These are phyloP conservation scores for Scenedesmus sp. DNA, from an alignment of 163 green algal species.

Conservation along the genomic window DNA sequence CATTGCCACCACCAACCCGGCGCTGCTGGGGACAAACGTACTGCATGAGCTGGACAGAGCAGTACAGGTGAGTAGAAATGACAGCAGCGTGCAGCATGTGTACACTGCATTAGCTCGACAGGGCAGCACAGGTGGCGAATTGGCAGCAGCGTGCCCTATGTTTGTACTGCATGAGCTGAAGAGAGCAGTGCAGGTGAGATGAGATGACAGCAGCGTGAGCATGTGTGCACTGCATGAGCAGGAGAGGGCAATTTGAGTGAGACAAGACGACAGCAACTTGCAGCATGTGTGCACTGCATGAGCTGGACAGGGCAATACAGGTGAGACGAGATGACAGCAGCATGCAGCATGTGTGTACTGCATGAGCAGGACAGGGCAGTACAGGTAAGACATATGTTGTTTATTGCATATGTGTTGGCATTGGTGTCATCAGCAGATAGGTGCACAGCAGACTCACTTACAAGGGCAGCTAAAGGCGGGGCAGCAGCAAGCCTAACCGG, in stretches of 20 bases:
- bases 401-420: no score
- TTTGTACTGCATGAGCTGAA: slow-evolving; percentile 92
- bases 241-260: not conserved
- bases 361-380: not conserved
- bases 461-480: no score
- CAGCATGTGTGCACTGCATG: not conserved
- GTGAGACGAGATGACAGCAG: slow-evolving; percentile 34
- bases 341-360: not conserved
- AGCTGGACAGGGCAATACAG: slow-evolving; percentile 70
- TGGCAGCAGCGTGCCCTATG: no score
- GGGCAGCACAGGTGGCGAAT: no score
- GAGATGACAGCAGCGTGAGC: no score
- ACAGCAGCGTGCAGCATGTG: not conserved
- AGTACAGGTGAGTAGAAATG: slow-evolving; percentile 72
- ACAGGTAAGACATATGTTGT: no score
- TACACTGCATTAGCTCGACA: not conserved
- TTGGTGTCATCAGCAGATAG: no score
- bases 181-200: slow-evolving; percentile 75
- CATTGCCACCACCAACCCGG: slow-evolving; percentile 74
- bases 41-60: slow-evolving; percentile 91
- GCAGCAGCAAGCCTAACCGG: no score
- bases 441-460: no score
- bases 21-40: slow-evolving; percentile 87
- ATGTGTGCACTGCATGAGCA: not conserved
- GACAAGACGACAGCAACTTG: not conserved